A percentile compares a stretch with the other conserved stretches of the same genome.
Evolutionary conservation across 1,139 yeast genomes (phyloP).

Genomic region (Maudiozyma humilis): DNA sequence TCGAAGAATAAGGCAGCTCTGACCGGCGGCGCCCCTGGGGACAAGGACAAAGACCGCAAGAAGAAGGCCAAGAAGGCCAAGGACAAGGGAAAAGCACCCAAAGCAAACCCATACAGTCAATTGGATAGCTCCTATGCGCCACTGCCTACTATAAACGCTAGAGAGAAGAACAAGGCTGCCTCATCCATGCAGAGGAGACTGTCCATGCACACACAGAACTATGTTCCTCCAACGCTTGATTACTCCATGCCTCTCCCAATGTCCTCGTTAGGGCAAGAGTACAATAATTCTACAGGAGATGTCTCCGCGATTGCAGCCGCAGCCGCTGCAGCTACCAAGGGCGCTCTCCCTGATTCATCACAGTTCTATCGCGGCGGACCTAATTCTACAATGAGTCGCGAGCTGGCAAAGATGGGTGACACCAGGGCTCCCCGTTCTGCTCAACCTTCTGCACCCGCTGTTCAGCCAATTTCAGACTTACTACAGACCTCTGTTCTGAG

Average conservation of each 20-base stretch:
- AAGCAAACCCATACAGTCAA: constrained; percentile 28
- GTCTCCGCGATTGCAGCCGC: background rate
- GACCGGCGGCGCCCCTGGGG: background rate
- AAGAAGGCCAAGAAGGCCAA: background rate
- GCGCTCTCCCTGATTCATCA: background rate
- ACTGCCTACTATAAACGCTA: constrained; percentile 31
- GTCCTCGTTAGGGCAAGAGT: background rate
- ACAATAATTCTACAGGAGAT: background rate
- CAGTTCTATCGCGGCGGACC: background rate
- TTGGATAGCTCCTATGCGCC: constrained; percentile 22
- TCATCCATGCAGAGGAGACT: constrained; percentile 36
- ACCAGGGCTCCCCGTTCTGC: too few species aligned
- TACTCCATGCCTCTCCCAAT: constrained; percentile 28
- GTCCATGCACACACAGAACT: constrained; percentile 32
- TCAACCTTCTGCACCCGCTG: background rate
- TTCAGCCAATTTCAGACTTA: constrained; percentile 7
- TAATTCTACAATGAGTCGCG: constrained; percentile 1
- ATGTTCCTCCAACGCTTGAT: constrained; percentile 25
- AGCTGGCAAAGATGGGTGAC: background rate
- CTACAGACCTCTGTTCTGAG: constrained; percentile 20
- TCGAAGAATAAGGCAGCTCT: constrained; percentile 1
- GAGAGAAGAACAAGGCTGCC: constrained; percentile 35
- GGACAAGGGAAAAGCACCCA: constrained; percentile 12
- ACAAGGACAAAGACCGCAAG: background rate
- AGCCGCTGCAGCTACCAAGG: background rate